Evolutionary conservation across 176 grass and related monocot species (phyloP).

Genomic region (Miscanthus lutarioriparius): DNA sequence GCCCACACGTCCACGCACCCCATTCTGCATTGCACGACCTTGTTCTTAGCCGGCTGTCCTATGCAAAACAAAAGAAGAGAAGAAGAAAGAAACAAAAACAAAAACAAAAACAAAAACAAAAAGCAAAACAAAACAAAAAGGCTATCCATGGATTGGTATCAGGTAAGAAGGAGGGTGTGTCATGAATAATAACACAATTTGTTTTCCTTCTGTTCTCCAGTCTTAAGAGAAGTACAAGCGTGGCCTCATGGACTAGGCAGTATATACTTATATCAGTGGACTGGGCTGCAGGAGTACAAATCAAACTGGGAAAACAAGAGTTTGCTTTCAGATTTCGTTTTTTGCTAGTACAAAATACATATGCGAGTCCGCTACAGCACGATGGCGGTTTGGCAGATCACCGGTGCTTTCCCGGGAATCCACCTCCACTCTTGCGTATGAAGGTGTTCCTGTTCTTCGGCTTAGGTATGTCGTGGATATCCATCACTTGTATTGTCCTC

Average conservation of each 20-base stretch:
- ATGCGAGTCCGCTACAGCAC: not conserved
- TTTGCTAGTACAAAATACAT: not conserved
- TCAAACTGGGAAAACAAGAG: not conserved
- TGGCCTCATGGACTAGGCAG: not conserved
- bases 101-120: no score
- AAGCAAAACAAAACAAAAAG: no score
- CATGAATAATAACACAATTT: not conserved
- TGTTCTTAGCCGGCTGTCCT: not conserved
- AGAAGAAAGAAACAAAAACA: no score
- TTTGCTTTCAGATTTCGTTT: not conserved
- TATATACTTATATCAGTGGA: not conserved
- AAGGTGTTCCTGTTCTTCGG: constrained; percentile 60
- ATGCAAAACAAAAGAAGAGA: no score
- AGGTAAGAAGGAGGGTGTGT: not conserved
- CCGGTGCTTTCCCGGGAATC: constrained; percentile 52
- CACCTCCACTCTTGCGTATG: constrained; percentile 48
- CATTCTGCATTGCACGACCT: constrained; percentile 14
- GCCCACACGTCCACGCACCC: not conserved
- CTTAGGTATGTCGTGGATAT: constrained; percentile 82
- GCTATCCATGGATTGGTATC: not conserved
- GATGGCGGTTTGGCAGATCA: not conserved
- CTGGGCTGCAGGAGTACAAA: not conserved
- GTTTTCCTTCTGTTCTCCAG: not conserved
- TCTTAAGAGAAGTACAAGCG: not conserved
- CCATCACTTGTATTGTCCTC: constrained; percentile 82